These are phyloP conservation scores for Stephania japonica DNA, from an alignment of 164 flowering plant genomes.

Conservation along the genomic window DNA sequence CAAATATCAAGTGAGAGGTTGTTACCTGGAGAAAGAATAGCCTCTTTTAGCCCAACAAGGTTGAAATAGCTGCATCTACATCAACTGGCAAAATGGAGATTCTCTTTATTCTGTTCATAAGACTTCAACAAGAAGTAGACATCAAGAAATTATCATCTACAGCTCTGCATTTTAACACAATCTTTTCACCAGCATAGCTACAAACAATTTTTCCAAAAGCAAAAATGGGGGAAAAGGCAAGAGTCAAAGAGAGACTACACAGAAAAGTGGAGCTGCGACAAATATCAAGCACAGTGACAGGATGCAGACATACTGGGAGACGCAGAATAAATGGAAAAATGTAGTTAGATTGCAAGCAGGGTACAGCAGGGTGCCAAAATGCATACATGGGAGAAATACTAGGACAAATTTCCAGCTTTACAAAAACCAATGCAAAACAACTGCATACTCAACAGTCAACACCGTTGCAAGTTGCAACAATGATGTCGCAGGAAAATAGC, in stretches of 20 bases:
- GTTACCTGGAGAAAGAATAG: background rate
- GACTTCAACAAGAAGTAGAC: background rate
- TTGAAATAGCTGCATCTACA: background rate
- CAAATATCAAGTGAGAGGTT: background rate
- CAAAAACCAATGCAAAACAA: conserved; percentile 3
- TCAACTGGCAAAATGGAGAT: background rate
- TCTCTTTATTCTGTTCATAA: background rate
- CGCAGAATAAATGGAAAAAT: too few relatives aligned
- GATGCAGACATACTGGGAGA: background rate
- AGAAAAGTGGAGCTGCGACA: background rate
- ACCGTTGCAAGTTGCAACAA: conserved; percentile 1
- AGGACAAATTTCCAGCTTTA: conserved; percentile 1
- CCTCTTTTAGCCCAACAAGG: background rate
- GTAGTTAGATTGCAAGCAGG: too few relatives aligned
- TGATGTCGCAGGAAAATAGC: background rate
- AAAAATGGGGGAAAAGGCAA: background rate
- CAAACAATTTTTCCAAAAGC: background rate
- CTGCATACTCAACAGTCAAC: conserved; percentile 1
- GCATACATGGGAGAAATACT: background rate
- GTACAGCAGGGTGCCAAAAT: background rate
- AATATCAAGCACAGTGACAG: background rate
- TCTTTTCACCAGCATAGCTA: background rate
- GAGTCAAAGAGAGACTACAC: background rate
- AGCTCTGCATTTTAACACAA: background rate
- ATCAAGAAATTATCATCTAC: background rate